Base-by-base conservation (phyloP, 2,329 filamentous ascomycete species). In the Hymenoscyphus infarciens region DNA sequence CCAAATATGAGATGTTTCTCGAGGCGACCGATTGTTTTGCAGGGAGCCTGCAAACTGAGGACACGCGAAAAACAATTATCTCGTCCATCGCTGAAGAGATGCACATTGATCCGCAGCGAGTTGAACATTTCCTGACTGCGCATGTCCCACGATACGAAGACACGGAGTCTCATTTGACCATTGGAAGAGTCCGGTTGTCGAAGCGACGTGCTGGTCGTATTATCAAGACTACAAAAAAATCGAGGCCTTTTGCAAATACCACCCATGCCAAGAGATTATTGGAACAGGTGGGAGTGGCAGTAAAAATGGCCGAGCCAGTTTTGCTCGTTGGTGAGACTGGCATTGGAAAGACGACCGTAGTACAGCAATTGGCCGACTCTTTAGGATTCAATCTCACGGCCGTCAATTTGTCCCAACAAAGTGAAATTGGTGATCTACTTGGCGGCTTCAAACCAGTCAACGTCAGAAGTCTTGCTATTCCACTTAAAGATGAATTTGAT, bases 271-370 rank as follows among this genome's bases (percentile, higher is more conserved):
- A 91, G 67, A 86, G 89, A 65, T 81, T 97, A 13, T 83, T 99
- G 58, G 96, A 99, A 74, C 91, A 96, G 74, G 90, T 98, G 61
- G 87, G 91, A 1, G 87, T 91, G 42, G 89, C 92, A 1, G 86
- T 97, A 5, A 87, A 89, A 65, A 85, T 92, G 70, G 84, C 86
- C n/a, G 95, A 99, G 72, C 92, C 96, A 3, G 85, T 97, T 1
- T 79, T 99, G 19, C 85, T 99, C 31, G 95, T 99, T n/a, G 95
- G 95, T 73, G 95, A 99, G 78, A 99, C 95, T 7, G 95, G 95
- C 79, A 97, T 97, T 58, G 95, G 95, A 71, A 99, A 99, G 77
- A 99, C 95, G 0, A 97, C 95, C 0, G 90, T 95, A 29, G 88
- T 99, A 15, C 95, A 99, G 75, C 92, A 97, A 73, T 81, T 99